Evolutionary conservation across 1,139 yeast species (phyloP), one percentile per base, ranked within the genome.

Genomic region (Hyphopichia pseudoburtonii): DNA sequence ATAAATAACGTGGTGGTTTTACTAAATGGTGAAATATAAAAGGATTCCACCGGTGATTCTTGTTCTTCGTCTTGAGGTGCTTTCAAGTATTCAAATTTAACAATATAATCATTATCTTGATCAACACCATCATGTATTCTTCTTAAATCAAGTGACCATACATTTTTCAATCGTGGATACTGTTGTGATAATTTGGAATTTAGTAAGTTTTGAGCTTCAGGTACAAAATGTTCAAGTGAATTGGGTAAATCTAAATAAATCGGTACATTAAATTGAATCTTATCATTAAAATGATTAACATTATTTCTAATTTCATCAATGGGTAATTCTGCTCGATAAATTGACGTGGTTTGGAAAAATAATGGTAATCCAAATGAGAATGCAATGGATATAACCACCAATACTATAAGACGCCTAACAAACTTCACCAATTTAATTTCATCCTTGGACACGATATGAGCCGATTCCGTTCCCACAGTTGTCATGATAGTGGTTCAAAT

Each of bases 241-340:
- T 50, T 50, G 28, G 68, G 58, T 12, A 77, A 46, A 41, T 78
- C 80, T 4, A 84, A 44, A 47, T 73, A 76, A 1, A 86, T 76
- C 0, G 87, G 89, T n/a, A 83, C 67, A 12, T 59, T 59, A 41
- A 79, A 64, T 26, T 58, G 48, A 7, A 82, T 43, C n/a, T 63
- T 60, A 9, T 58, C 36, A 24, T 57, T 45, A 26, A 73, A 59
- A 34, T 62, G 48, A n/a, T 50, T 45, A 28, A 70, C 66, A 6
- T 57, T 47, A 37, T 69, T 60, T 4, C 16, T 15, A 41, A 87
- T 78, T 40, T 73, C 71, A 6, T 66, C 69, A 9, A 70, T 60
- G 4, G 95, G 95, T 35, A 89, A 66, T 19, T 79, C 78, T 0
- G 95, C 94, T 43, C 96, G 70, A 51, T 85, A 78, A 8, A 87